Base-by-base conservation (phyloP, 2,329 filamentous ascomycete genomes). In the Pseudohalonectria lignicola region DNA sequence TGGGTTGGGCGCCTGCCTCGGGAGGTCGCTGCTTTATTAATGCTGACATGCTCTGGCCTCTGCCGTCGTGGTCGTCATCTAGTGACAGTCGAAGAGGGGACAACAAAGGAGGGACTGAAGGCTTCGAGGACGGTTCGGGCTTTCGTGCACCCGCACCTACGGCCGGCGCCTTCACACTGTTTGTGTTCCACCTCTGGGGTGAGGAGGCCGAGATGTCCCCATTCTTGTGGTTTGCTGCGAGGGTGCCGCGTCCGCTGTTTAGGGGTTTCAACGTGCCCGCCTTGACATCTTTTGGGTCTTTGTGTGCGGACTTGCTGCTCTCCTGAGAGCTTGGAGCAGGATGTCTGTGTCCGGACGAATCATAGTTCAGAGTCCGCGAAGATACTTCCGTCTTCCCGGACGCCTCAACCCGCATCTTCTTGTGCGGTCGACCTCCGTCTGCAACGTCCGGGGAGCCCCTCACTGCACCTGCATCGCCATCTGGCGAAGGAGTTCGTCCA, bases 61-160 rank as follows among this genome's bases (percentile, higher is more conserved):
- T 37, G 23, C 47, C 47, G 40, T 56, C 53, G 13, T 54, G 48
- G 31, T 60, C 48, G 16, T 60, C 58, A 25, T 65, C 64, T 19
- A 69, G 59, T 28, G 59, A 60, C 10, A 73, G 56, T 26, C 62
- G 64, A 1, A 73, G 54, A 1, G 72, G 72, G 1, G 72, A 76
- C 12, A 76, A 49, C 21, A 76, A 47, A 3, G 66, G 67, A 8
- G 72, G 72, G 6, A 76, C 57, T 18, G 55, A 53, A 19, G 61
- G 45, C 44, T 63, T 66, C 2, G 56, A 49, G 10, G 52, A 51
- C 5, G 47, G 48, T 16, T 67, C 63, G 16, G 50, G 10, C 20
- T 26, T 32, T 18, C n/a, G 9, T 15, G 21, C 20, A 7, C 36
- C 16, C 15, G 13, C n/a, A n/a, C n/a, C n/a, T n/a, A n/a, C n/a